A percentile compares a stretch with the other conserved stretches of the same genome.
phyloP scores from a whole-genome alignment of 1,139 yeast species.

The Blastobotrys proliferans region DNA sequence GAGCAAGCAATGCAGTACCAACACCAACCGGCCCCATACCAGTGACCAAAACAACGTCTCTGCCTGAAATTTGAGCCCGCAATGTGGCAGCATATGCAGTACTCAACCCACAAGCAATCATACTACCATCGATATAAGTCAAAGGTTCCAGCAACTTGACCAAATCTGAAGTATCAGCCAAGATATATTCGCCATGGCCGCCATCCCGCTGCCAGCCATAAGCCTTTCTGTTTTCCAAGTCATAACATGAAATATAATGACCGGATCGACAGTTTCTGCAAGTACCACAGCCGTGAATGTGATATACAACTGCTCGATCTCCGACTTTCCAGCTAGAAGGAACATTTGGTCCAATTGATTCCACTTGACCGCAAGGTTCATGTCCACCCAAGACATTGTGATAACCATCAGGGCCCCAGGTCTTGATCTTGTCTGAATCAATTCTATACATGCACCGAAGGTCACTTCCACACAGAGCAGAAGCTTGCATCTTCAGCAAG shows the following conservation, averaged over 20 bases:
- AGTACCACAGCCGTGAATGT: conserved; percentile 19
- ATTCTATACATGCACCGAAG: conserved; percentile 17
- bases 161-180: conserved; percentile 15
- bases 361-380: conserved; percentile 19
- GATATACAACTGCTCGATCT: conserved; percentile 19
- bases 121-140: conserved; percentile 19
- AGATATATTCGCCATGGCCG: conserved; percentile 17
- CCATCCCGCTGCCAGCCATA: conserved; percentile 21
- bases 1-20: conserved; percentile 17
- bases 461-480: conserved; percentile 18
- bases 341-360: conserved; percentile 15
- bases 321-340: conserved; percentile 13
- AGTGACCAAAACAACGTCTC: conserved; percentile 18
- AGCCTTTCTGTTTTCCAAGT: conserved; percentile 13
- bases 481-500: conserved; percentile 19
- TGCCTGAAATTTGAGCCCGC: conserved; percentile 18
- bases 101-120: conserved; percentile 19
- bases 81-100: conserved; percentile 20
- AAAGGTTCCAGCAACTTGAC: conserved; percentile 15
- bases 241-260: conserved; percentile 15
- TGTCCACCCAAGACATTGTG: conserved; percentile 18
- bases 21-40: conserved; percentile 21
- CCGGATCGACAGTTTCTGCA: conserved; percentile 18
- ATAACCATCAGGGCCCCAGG: conserved; percentile 18
- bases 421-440: conserved; percentile 13